Evolutionary conservation across 495 filamentous ascomycete species (phyloP), one percentile per base, ranked within the genome.

Genomic region (Penicillium roqueforti): DNA sequence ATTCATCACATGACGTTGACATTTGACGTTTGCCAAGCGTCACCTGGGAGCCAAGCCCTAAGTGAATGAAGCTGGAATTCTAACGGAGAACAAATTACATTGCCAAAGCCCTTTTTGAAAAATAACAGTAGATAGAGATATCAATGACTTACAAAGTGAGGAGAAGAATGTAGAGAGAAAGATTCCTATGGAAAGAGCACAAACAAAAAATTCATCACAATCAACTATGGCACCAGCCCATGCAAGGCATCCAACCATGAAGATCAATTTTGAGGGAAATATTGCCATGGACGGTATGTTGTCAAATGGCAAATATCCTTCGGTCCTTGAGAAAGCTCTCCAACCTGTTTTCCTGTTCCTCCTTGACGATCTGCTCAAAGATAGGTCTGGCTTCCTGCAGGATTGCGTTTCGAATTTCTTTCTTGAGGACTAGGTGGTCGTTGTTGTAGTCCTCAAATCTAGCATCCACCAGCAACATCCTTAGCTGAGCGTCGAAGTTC

Each of bases 1-100:
- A 42, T 14, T 38, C 19, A 26, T 61, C 60, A 65, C 59, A 60
- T 62, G 59, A 61, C 22, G 28, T 13, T 31, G 28, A 31, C 28
- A n/a, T 13, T 10, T 42, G 43, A 31, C 28, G 19, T 13, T 10
- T 42, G 43, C 49, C 36, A 59, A 51, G 49, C 38, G 31, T 53
- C 51, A 38, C 42, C 41, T 46, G 41, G 31, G 4, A 47, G 29
- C 23, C 23, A 29, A 47, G 50, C 50, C 50, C 50, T 44, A 44
- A 44, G 19, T 36, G 47, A 20, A 38, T 2, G 32, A 38, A 49
- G 46, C 46, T 38, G n/a, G n/a, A n/a, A n/a, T n/a, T n/a, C n/a
- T n/a, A n/a, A n/a, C n/a, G n/a, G n/a, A n/a, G n/a, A n/a, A n/a
- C n/a, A n/a, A n/a, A n/a, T n/a, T n/a, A n/a, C n/a, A n/a, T n/a